Evolutionary conservation across 23 red algal genomes (phyloP), one percentile per base, ranked within the genome.

Genomic region (Chondrus crispus): DNA sequence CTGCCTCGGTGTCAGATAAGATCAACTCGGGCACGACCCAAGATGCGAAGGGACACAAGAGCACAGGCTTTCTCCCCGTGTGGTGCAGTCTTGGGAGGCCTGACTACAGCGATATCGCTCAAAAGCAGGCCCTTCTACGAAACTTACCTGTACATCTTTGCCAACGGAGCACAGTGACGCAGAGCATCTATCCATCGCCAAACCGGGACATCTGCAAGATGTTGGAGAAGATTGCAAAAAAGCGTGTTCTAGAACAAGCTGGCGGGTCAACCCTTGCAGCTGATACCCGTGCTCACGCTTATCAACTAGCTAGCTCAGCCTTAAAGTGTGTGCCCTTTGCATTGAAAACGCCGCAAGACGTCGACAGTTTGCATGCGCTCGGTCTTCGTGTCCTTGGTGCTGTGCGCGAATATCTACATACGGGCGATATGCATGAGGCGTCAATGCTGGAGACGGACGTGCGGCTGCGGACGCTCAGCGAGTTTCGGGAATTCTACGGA

Each of bases 301-400:
- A 90, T 66, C 44, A 55, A 26, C 68, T 64, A 60, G 87, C 87
- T 36, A 78, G 69, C 47, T 69, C 87, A 20, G 87, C 87, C 19
- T 48, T 90, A 13, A 90, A 90, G 26, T 90, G 87, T 24, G 71
- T 90, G 1, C 87, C 87, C 38, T 90, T 90, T 73, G 49, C 68
- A 30, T 37, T 90, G 13, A 64, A 45, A 45, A 66, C 87, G 12
- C 62, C 40, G 2, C 72, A 80, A 28, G 69, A 90, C 45, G 87
- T 73, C 24, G 24, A 58, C 28, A 41, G 52, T 18, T 46, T 90
- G n/a, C 52, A 54, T 45, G 52, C 51, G 3, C 53, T 90, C 43
- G 87, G 87, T n/a, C 87, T 73, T 33, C 35, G 87, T 16, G 72
- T 81, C 36, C 69, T 90, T 22, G 60, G 43, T 37, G 52, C 46